Percentiles rank a stretch among this genome's conserved stretches.
phyloP scores from a whole-genome alignment of 2,329 filamentous ascomycete genomes.

The Monosporascus sp. region DNA sequence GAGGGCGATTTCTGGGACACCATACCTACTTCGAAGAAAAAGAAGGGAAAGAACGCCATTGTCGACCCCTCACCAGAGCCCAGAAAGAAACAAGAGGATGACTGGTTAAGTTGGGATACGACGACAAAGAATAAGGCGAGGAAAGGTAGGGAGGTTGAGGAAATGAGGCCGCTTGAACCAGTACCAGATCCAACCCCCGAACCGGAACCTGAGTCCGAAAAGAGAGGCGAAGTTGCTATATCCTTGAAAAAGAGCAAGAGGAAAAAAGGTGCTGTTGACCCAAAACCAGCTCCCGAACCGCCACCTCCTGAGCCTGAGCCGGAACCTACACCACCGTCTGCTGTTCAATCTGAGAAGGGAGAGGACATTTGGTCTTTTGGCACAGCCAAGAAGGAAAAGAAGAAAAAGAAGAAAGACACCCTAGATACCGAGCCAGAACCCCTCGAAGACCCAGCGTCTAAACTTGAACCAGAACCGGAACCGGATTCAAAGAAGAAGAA shows the following conservation, averaged over 20 bases:
- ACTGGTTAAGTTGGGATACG: conserved; percentile 18
- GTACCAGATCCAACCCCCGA: conserved; percentile 27
- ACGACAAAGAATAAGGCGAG: conserved; percentile 27
- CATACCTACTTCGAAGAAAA: conserved; percentile 9
- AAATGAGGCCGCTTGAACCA: conserved; percentile 16
- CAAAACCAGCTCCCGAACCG: not conserved
- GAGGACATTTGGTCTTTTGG: conserved; percentile 14
- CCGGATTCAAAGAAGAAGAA: conserved; percentile 15
- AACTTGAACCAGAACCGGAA: conserved; percentile 14
- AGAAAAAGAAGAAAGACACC: conserved; percentile 23
- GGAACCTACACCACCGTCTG: not conserved
- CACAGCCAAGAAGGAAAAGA: conserved; percentile 24
- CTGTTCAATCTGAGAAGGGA: conserved; percentile 8
- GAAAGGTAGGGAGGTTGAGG: conserved; percentile 16
- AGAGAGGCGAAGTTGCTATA: conserved; percentile 33
- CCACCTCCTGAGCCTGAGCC: conserved; percentile 4
- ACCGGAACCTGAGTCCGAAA: conserved; percentile 16
- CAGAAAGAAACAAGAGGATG: conserved; percentile 6
- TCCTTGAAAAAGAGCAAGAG: conserved; percentile 11
- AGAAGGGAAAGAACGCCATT: conserved; percentile 10
- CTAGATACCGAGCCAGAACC: conserved; percentile 10
- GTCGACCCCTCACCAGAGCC: conserved; percentile 3
- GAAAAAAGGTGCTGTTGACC: conserved; percentile 6
- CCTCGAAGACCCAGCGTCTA: conserved; percentile 3
- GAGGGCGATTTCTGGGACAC: conserved; percentile 2